These are phyloP conservation scores for Ophiostoma sp. DNA, from an alignment of 2,329 filamentous ascomycete species.

Conservation along the genomic window DNA sequence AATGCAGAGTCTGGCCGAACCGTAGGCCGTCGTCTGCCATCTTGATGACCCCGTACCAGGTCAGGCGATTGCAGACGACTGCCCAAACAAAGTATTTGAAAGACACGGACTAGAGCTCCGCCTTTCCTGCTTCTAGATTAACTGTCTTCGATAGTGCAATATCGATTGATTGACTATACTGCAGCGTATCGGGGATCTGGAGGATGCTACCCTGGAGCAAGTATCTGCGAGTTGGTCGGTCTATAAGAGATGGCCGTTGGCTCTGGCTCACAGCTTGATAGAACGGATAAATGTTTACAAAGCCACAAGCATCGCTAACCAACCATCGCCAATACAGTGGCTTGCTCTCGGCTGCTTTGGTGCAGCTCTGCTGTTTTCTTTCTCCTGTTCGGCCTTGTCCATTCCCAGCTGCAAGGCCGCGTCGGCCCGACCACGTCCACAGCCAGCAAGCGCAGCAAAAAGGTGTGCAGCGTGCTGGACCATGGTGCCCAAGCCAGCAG, in stretches of 20 bases:
- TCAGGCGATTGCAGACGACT: neutral
- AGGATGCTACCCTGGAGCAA: neutral
- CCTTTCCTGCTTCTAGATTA: neutral
- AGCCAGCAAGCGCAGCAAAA: conserved; percentile 31
- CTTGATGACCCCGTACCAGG: neutral
- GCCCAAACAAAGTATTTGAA: neutral
- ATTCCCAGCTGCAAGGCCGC: conserved; percentile 30
- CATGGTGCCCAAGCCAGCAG: conserved; percentile 39
- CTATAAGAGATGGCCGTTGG: neutral
- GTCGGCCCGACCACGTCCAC: conserved; percentile 32
- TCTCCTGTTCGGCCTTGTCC: neutral
- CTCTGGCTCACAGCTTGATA: neutral
- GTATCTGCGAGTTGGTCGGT: neutral
- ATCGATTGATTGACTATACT: neutral
- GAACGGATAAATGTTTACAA: neutral
- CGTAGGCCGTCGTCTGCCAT: neutral
- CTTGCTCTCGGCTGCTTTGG: neutral
- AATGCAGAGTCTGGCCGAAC: neutral
- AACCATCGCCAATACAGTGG: neutral
- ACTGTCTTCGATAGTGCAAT: neutral
- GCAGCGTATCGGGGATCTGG: neutral
- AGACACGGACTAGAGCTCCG: neutral
- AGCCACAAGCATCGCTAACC: neutral
- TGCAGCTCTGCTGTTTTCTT: neutral
- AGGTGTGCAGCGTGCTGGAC: conserved; percentile 45